Evolutionary conservation across 257 asterid genomes (phyloP).

Genomic region (Fraxinus pennsylvanica): DNA sequence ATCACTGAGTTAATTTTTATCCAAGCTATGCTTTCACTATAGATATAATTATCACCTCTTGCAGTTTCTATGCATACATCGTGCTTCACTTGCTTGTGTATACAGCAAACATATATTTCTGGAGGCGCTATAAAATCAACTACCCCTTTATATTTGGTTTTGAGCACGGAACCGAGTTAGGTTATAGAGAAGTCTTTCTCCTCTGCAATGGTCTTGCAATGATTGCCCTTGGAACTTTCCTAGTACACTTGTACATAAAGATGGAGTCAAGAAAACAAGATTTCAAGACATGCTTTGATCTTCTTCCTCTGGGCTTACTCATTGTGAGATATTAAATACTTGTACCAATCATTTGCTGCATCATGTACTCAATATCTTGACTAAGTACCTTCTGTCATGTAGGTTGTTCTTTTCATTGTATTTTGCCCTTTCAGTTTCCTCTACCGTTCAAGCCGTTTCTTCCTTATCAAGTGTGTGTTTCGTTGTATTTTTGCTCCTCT

Average conservation of each 20-base stretch:
- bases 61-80: conserved; percentile 70
- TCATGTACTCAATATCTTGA: conserved; percentile 13
- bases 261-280: conserved; percentile 51
- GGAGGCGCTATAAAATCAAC: conserved; percentile 85
- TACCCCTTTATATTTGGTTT: conserved; percentile 82
- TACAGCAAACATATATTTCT: conserved; percentile 72
- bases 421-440: conserved; percentile 69
- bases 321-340: conserved; percentile 42
- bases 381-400: conserved; percentile 21
- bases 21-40: conserved; percentile 9
- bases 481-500: conserved; percentile 82
- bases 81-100: conserved; percentile 75
- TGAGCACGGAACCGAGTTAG: conserved; percentile 75
- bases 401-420: conserved; percentile 54
- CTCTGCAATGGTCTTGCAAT: conserved; percentile 71
- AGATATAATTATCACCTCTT: conserved; percentile 18
- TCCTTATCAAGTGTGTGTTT: conserved; percentile 53
- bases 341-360: conserved; percentile 18
- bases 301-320: conserved; percentile 69
- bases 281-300: conserved; percentile 49
- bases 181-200: conserved; percentile 74
- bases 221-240: conserved; percentile 63
- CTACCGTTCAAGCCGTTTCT: conserved; percentile 70
- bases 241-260: conserved; percentile 71
- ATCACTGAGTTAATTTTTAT: neutral